Evolutionary conservation across 345 rosid genomes (phyloP), one percentile per base, ranked within the genome.

Genomic region (Leavenworthia alabamica): DNA sequence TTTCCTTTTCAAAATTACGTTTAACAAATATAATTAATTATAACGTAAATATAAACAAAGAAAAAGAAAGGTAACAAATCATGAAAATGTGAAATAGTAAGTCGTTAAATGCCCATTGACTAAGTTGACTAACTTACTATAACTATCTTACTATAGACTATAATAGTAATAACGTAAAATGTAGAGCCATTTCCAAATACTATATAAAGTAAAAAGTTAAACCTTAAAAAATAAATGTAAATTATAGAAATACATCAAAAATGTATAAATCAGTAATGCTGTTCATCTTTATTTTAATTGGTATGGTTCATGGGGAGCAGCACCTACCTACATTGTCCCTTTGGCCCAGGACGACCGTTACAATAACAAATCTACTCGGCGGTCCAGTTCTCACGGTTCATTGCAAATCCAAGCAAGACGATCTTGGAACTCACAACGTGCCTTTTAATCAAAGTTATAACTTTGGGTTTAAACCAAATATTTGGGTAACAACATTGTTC

Each of bases 351-450:
- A 68, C 66, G 9, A 0, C 3, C 8, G 28, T 59, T 28, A 50
- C 5, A 8, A 42, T 68, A 3, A 68, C 45, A 16, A 58, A 68
- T 11, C 2, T 0, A 31, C 7, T 68, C 31, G 52, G 46, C 4
- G 43, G 67, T 48, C 37, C 67, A 46, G 14, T 11, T 53, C 62
- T 66, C 36, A 62, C 48, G 2, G 6, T 62, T 20, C 74, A 70
- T 23, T 70, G 74, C 28, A 29, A 55, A 45, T 54, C 63, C 12
- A 62, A 54, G 14, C 4, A 62, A 1, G 11, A 55, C 7, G 74
- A 70, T 56, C 14, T 62, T 10, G 52, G 70, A 13, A 2, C 12
- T 35, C 56, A 70, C 6, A 3, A 0, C 0, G 12, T 62, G 48
- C 13, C 37, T 32, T 16, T 5, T 51, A 15, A 28, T 0, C 16